phyloP scores from a whole-genome alignment of 2,329 filamentous ascomycete species.

The Phyllosticta capitalensis region DNA sequence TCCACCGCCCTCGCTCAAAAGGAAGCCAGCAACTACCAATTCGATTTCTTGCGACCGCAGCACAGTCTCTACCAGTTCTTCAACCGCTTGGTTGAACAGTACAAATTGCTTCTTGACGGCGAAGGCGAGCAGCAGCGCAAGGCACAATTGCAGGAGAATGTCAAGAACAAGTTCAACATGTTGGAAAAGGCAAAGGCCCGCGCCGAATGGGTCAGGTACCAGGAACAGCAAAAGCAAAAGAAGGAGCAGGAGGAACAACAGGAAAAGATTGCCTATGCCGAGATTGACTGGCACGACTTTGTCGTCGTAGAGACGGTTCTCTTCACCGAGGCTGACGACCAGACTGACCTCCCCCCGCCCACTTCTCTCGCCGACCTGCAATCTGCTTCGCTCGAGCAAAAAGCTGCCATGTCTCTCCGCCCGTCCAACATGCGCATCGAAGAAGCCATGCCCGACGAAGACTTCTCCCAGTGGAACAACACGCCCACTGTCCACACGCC shows the following conservation, averaged over 20 bases:
- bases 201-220: conserved; percentile 77
- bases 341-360: conserved; percentile 75
- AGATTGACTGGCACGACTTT: conserved; percentile 98
- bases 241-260: conserved; percentile 81
- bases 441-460: conserved; percentile 69
- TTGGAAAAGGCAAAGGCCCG: conserved; percentile 73
- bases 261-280: conserved; percentile 65
- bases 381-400: conserved; percentile 88
- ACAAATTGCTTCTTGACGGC: conserved; percentile 65
- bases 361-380: conserved; percentile 86
- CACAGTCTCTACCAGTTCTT: conserved; percentile 97
- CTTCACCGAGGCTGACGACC: conserved; percentile 83
- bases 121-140: conserved; percentile 65
- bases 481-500: conserved; percentile 26
- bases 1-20: conserved; percentile 83
- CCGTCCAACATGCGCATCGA: conserved; percentile 73
- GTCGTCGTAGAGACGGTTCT: conserved; percentile 89
- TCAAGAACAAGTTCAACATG: conserved; percentile 69
- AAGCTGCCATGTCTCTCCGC: conserved; percentile 78
- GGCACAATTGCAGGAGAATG: conserved; percentile 62
- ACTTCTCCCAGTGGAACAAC: conserved; percentile 1
- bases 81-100: conserved; percentile 84
- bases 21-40: conserved; percentile 85
- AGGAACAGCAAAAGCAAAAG: conserved; percentile 76
- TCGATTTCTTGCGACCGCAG: conserved; percentile 89